phyloP scores from a whole-genome alignment of 768 basidiomycete species.

The Calocybe gangraenosa region DNA sequence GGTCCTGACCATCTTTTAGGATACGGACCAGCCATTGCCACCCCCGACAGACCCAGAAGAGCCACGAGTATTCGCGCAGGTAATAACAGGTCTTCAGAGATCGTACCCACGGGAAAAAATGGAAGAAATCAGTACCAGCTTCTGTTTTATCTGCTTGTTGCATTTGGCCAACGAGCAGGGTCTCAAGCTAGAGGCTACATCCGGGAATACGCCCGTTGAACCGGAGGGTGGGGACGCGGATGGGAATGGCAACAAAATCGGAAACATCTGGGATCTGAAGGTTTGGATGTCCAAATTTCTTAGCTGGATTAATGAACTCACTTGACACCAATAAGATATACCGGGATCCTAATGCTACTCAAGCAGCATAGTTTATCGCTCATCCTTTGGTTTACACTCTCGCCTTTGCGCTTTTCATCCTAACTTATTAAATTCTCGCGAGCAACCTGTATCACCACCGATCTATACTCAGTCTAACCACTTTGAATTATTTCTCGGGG shows the following conservation, averaged over 20 bases:
- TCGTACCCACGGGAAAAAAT: conserved; percentile 92
- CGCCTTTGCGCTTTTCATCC: conserved; percentile 4
- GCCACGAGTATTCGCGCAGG: conserved; percentile 67
- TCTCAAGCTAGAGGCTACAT: conserved; percentile 64
- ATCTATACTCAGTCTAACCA: too few relatives aligned
- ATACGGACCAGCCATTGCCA: conserved; percentile 43
- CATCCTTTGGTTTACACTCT: too few relatives aligned
- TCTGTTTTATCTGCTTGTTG: conserved; percentile 97
- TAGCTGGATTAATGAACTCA: conserved; percentile 2
- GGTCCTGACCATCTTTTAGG: conserved; percentile 29
- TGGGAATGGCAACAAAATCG: conserved; percentile 42
- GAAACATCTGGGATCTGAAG: conserved; percentile 74
- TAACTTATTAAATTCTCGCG: conserved; percentile 10
- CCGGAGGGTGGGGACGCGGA: conserved; percentile 30
- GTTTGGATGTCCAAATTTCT: conserved; percentile 30
- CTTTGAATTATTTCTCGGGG: too few relatives aligned
- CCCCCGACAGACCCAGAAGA: conserved; percentile 60
- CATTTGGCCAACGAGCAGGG: conserved; percentile 98
- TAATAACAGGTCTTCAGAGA: conserved; percentile 75
- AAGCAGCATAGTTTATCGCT: conserved; percentile 24
- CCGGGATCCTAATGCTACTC: conserved; percentile 41
- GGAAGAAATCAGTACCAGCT: conserved; percentile 97
- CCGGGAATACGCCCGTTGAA: conserved; percentile 28
- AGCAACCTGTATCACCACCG: too few relatives aligned
- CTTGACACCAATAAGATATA: conserved; percentile 33